Evolutionary conservation across 2,329 filamentous ascomycete species (phyloP), one percentile per base, ranked within the genome.

Genomic region (Cryphonectria nitschkei): DNA sequence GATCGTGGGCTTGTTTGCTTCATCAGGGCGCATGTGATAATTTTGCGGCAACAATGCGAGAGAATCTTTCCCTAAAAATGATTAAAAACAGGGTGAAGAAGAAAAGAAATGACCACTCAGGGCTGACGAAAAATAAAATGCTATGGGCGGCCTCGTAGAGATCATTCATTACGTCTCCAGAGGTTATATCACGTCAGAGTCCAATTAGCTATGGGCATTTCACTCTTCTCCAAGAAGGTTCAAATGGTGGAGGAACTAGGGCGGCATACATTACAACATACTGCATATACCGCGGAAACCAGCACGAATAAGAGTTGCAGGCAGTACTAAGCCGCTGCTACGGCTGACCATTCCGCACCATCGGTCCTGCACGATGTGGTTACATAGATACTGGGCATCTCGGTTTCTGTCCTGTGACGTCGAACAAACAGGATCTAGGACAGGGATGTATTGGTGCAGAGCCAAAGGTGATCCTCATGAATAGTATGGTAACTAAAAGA

Each of bases 241-340:
- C 19, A 29, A 2, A 58, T 19, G 29, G 50, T 13, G 26, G 54
- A 58, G 54, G 54, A 32, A 58, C 16, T 32, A 58, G 32, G 26
- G 54, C 6, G 14, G 26, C 26, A 32, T 32, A 32, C 26, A 58
- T 32, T 32, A 32, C 54, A 58, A 32, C 26, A 58, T 58, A 58
- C 26, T 58, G 54, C 54, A 58, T 58, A 58, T 8, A 13, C 13
- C 29, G 54, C 54, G 13, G 1, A 11, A 19, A 1, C 14, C 29
- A 34, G 54, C 54, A 8, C 26, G 54, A 58, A 58, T 58, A 58
- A 14, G 54, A 58, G 29, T 34, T 58, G 54, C 54, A 58, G 54
- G 19, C 14, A 19, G 54, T 29, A 58, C 26, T 29, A 19, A 32
- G 54, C 54, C 13, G 26, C 54, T 56, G 16, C 54, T 56, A 16